These are phyloP conservation scores for Agaricales sp. DNA, from an alignment of 1,284 basidiomycete genomes.

Conservation along the genomic window DNA sequence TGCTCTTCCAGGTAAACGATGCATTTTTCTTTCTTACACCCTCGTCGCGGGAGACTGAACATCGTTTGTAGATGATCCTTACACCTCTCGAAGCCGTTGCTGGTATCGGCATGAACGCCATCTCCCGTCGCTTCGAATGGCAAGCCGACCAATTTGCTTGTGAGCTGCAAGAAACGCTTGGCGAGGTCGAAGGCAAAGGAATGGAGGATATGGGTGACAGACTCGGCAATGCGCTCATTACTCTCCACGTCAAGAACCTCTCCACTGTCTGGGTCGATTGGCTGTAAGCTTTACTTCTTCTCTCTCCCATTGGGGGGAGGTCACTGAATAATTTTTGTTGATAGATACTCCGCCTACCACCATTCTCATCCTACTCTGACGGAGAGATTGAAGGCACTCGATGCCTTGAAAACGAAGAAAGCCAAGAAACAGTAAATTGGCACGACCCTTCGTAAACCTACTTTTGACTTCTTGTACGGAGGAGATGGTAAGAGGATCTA, in stretches of 20 bases:
- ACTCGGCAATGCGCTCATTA: constrained; percentile 69
- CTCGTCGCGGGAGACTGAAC: not conserved
- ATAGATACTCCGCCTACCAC: constrained; percentile 82
- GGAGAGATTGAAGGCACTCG: constrained; percentile 75
- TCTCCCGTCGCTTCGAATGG: constrained; percentile 82
- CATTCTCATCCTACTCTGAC: constrained; percentile 89
- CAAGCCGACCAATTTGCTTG: constrained; percentile 81
- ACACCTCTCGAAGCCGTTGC: constrained; percentile 77
- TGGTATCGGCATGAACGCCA: constrained; percentile 67
- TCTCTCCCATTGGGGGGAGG: constrained; percentile 5
- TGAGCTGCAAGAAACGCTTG: constrained; percentile 46
- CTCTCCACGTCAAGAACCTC: constrained; percentile 84
- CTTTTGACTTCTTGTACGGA: too few species aligned
- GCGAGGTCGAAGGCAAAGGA: constrained; percentile 22
- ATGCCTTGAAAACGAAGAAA: constrained; percentile 35
- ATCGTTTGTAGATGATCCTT: constrained; percentile 55
- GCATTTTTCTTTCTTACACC: not conserved
- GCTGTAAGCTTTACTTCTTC: constrained; percentile 42
- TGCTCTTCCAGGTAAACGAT: constrained; percentile 64
- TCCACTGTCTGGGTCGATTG: constrained; percentile 88
- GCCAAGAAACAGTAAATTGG: constrained; percentile 20
- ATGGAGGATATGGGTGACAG: constrained; percentile 75
- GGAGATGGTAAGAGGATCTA: too few species aligned
- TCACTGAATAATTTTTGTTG: constrained; percentile 5
- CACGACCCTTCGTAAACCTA: too few species aligned